Conservation (phyloP, 2,329 filamentous ascomycete genomes). For the Akanthomyces dipterigenus region DNA sequence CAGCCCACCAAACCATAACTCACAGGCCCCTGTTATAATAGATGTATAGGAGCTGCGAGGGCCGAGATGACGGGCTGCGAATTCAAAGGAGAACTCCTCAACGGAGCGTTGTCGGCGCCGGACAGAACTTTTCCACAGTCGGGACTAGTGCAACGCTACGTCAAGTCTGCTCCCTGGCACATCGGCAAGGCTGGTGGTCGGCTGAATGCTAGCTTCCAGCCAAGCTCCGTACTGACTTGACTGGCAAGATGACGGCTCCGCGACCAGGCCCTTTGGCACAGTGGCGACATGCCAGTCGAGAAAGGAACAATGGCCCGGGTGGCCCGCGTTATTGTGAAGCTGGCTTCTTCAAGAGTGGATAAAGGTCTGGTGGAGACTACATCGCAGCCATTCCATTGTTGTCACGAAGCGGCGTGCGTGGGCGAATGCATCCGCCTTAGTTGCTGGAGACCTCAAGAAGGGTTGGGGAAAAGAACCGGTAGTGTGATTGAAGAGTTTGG, state of each 20-base stretch:
- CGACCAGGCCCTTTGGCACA: not conserved
- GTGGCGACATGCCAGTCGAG: not conserved
- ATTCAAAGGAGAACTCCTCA: not conserved
- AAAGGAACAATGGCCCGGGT: not conserved
- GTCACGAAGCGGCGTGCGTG: slow-evolving; percentile 2
- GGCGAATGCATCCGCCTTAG: not conserved
- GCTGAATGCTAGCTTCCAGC: not conserved
- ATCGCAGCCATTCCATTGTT: slow-evolving; percentile 1
- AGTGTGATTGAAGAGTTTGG: not conserved
- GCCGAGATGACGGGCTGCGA: not conserved
- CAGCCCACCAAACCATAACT: not conserved
- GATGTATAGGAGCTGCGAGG: not conserved
- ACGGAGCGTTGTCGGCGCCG: not conserved
- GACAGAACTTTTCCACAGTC: not conserved
- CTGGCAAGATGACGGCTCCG: not conserved
- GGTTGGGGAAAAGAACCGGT: not conserved
- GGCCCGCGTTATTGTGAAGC: not conserved
- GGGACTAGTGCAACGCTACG: not conserved
- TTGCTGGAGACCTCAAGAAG: not conserved
- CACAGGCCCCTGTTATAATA: not conserved
- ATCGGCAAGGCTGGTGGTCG: not conserved
- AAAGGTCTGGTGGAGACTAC: not conserved
- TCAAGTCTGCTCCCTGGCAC: not conserved
- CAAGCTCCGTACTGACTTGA: not conserved
- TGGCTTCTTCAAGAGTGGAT: not conserved